Percentiles rank a stretch among this genome's conserved stretches.
Evolutionary conservation across 306 rosid species (phyloP).

Genomic region (Casuarina equisetifolia): DNA sequence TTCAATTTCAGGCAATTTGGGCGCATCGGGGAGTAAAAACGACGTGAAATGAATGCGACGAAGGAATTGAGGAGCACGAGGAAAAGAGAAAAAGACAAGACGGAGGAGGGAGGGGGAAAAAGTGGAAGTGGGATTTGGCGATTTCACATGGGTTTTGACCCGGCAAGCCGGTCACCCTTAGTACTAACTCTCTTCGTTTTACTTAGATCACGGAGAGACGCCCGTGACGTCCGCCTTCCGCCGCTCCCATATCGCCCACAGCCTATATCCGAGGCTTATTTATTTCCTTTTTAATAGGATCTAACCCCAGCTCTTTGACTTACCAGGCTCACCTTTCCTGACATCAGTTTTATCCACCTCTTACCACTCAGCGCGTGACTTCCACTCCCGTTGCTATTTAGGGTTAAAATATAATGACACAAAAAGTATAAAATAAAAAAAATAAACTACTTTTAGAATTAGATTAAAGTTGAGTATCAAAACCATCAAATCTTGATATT

Average conservation of each 20-base stretch:
- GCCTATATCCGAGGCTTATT: neutral
- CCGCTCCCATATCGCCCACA: constrained; percentile 21
- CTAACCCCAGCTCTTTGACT: neutral
- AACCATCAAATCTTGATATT: no score
- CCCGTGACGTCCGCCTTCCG: constrained; percentile 47
- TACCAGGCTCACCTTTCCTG: neutral
- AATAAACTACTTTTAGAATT: no score
- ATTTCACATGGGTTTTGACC: constrained; percentile 43
- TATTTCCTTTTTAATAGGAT: neutral
- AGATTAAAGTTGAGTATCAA: no score
- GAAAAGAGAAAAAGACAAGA: neutral
- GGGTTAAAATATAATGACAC: no score
- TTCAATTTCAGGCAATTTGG: no score
- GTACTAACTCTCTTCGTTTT: neutral
- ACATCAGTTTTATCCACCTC: neutral
- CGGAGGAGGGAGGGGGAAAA: neutral
- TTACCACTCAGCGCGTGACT: constrained; percentile 20
- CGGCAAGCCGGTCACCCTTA: constrained; percentile 1
- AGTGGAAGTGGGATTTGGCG: constrained; percentile 17
- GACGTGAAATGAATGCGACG: neutral
- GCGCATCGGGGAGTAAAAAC: neutral
- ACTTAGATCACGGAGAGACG: neutral
- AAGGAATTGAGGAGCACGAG: neutral
- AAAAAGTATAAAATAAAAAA: no score
- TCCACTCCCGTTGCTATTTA: neutral